Evolutionary conservation across 805 yeast genomes (phyloP).

Genomic region (Kurtzmaniella cleridarum): DNA sequence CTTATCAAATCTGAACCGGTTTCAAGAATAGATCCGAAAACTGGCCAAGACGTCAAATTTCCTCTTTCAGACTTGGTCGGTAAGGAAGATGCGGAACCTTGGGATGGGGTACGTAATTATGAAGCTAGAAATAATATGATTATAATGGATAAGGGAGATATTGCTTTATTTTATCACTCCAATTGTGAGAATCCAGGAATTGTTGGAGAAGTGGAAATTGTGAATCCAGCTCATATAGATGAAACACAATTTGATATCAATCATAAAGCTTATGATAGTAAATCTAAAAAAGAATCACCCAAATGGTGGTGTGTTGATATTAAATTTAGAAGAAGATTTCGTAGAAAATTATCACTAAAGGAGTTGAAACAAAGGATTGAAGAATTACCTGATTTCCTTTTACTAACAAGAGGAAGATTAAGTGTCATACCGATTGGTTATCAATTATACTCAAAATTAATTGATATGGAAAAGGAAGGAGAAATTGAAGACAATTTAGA

Average conservation of each 20-base stretch:
- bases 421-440: slow-evolving; percentile 47
- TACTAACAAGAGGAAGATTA: slow-evolving; percentile 44
- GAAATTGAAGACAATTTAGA: slow-evolving; percentile 24
- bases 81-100: slow-evolving; percentile 35
- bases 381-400: slow-evolving; percentile 33
- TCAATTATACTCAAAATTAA: slow-evolving; percentile 28
- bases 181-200: slow-evolving; percentile 52
- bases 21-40: slow-evolving; percentile 40
- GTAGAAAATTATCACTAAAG: slow-evolving; percentile 35
- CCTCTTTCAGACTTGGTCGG: slow-evolving; percentile 37
- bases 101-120: slow-evolving; percentile 59
- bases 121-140: slow-evolving; percentile 51
- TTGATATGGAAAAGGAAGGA: slow-evolving; percentile 27
- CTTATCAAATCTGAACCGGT: slow-evolving; percentile 53
- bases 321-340: slow-evolving; percentile 35
- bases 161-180: slow-evolving; percentile 50
- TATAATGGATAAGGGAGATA: slow-evolving; percentile 42
- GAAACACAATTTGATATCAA: slow-evolving; percentile 34
- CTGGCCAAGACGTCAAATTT: slow-evolving; percentile 45
- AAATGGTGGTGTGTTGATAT: slow-evolving; percentile 58
- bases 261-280: slow-evolving; percentile 45
- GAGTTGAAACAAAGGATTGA: slow-evolving; percentile 29
- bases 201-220: slow-evolving; percentile 40
- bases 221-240: slow-evolving; percentile 33
- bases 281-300: slow-evolving; percentile 36